These are phyloP conservation scores for Lolium perenne DNA, from an alignment of 176 grass and related monocot genomes.

Conservation along the genomic window DNA sequence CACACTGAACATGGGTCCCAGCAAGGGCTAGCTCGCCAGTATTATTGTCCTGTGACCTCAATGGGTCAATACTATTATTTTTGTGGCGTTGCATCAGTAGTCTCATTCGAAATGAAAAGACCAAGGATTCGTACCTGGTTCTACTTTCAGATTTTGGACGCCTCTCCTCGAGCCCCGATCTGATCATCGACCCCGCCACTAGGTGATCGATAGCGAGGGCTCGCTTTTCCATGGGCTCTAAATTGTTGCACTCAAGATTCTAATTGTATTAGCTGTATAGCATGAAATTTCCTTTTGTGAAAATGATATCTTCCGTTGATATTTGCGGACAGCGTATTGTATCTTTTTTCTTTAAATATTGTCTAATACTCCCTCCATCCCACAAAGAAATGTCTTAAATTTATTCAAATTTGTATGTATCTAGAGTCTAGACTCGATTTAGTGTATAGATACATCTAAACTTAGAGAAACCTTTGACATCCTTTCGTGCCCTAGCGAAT, in stretches of 20 bases:
- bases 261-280: no score
- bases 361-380: no score
- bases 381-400: no score
- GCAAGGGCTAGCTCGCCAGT: not conserved
- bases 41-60: not conserved
- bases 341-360: not conserved
- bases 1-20: conserved; percentile 10
- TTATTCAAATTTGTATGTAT: no score
- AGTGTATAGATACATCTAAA: no score
- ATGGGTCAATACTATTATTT: not conserved
- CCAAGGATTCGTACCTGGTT: not conserved
- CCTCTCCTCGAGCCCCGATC: not conserved
- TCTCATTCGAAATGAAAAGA: conserved; percentile 18
- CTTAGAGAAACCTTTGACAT: no score
- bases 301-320: not conserved
- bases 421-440: no score
- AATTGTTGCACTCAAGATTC: no score
- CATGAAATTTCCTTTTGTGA: not conserved
- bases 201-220: no score
- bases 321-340: not conserved
- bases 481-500: no score
- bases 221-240: no score
- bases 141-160: not conserved
- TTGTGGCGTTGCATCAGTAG: not conserved
- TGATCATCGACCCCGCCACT: not conserved